Evolutionary conservation across 2,329 filamentous ascomycete species (phyloP).

Genomic region (Hypoxylon sp.): DNA sequence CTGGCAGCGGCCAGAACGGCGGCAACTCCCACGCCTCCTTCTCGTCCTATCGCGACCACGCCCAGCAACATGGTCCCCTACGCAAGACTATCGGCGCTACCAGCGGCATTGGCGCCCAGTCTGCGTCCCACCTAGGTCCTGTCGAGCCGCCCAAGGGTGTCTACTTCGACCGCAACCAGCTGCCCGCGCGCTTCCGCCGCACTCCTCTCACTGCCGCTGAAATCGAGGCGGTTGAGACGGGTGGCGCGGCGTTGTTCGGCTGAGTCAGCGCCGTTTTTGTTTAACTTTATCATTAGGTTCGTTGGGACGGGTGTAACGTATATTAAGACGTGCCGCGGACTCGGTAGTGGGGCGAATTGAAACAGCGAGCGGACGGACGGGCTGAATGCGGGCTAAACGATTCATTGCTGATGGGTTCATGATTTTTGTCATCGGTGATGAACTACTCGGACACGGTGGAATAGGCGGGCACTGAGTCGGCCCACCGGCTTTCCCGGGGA

Average conservation of each 20-base stretch:
- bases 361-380: background rate
- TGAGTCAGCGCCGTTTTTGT: slow-evolving; percentile 49
- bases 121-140: slow-evolving; percentile 79
- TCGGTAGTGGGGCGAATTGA: background rate
- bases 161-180: slow-evolving; percentile 89
- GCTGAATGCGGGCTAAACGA: background rate
- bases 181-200: slow-evolving; percentile 86
- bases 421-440: slow-evolving; percentile 13
- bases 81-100: slow-evolving; percentile 66
- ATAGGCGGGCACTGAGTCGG: background rate
- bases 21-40: slow-evolving; percentile 70
- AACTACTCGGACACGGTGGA: slow-evolving; percentile 1
- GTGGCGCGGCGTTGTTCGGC: slow-evolving; percentile 75
- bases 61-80: slow-evolving; percentile 82
- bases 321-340: slow-evolving; percentile 3
- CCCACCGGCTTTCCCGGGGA: background rate
- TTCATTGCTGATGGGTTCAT: slow-evolving; percentile 12
- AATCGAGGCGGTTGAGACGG: slow-evolving; percentile 96
- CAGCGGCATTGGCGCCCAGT: slow-evolving; percentile 61
- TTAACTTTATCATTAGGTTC: background rate
- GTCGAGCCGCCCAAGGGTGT: slow-evolving; percentile 78
- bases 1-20: slow-evolving; percentile 54
- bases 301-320: background rate
- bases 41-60: slow-evolving; percentile 81
- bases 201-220: slow-evolving; percentile 80